Conservation (phyloP, 805 yeast genomes). For the Nakazawaea holstii region DNA sequence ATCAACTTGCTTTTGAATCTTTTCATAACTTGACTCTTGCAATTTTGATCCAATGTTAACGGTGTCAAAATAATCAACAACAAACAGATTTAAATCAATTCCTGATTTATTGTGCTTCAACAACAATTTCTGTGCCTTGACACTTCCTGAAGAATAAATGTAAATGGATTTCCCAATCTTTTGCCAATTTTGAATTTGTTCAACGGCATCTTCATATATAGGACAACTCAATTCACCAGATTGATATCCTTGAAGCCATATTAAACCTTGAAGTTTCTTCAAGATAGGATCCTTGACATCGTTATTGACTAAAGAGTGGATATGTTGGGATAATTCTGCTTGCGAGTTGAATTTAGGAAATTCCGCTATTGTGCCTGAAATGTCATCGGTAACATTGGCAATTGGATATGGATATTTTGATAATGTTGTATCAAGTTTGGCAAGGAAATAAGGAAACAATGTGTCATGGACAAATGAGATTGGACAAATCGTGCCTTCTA, state of each 20-base stretch:
- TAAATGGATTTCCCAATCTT: slow-evolving; percentile 33
- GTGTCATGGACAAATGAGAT: slow-evolving; percentile 80
- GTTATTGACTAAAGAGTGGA: slow-evolving; percentile 47
- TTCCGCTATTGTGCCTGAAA: slow-evolving; percentile 29
- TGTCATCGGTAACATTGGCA: slow-evolving; percentile 17
- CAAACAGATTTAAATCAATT: slow-evolving; percentile 44
- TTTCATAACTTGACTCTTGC: slow-evolving; percentile 49
- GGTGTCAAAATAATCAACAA: slow-evolving; percentile 79
- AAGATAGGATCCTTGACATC: slow-evolving; percentile 77
- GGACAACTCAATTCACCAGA: slow-evolving; percentile 77
- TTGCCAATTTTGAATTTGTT: slow-evolving; percentile 41
- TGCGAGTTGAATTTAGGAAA: slow-evolving; percentile 38
- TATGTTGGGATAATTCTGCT: slow-evolving; percentile 36
- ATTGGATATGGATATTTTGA: slow-evolving; percentile 28
- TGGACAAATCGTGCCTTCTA: slow-evolving; percentile 93
- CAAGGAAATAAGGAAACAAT: slow-evolving; percentile 70
- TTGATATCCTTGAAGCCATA: slow-evolving; percentile 79
- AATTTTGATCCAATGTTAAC: slow-evolving; percentile 74
- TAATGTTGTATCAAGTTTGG: slow-evolving; percentile 38
- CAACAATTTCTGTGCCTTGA: slow-evolving; percentile 78
- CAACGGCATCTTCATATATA: slow-evolving; percentile 65
- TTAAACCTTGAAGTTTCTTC: slow-evolving; percentile 75
- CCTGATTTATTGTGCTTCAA: slow-evolving; percentile 55
- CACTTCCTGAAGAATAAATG: slow-evolving; percentile 87
- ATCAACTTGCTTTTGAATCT: slow-evolving; percentile 41